Percentiles rank a stretch among this genome's conserved stretches.
Evolutionary conservation across 2,329 filamentous ascomycete genomes (phyloP).

Genomic region (Microsporum audouinii): DNA sequence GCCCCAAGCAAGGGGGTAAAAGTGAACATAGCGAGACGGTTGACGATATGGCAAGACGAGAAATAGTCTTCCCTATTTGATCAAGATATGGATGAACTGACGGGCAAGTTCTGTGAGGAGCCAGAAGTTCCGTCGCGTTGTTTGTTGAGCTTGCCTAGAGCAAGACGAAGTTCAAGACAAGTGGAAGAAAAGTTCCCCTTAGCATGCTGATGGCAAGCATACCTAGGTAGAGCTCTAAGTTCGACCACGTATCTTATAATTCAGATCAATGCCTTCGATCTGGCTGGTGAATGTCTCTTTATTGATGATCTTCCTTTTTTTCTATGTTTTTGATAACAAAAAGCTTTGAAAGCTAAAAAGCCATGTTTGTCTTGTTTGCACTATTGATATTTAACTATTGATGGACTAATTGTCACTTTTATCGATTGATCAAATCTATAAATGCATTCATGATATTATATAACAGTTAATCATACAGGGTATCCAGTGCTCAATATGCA

Average conservation of each 20-base stretch:
- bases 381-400: not conserved
- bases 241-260: not conserved
- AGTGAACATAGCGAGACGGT: slow-evolving; percentile 62
- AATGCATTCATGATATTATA: not conserved
- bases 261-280: not conserved
- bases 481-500: slow-evolving; percentile 1
- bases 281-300: not conserved
- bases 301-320: not conserved
- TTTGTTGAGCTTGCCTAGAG: not conserved
- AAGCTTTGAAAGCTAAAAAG: not conserved
- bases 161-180: not conserved
- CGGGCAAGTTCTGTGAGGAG: not conserved
- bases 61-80: not conserved
- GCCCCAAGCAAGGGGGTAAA: slow-evolving; percentile 89
- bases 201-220: not conserved
- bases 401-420: too few relatives aligned
- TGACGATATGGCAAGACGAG: not conserved
- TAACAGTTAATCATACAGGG: not conserved
- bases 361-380: slow-evolving; percentile 6
- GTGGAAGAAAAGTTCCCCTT: not conserved
- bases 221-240: not conserved
- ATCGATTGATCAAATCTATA: not conserved
- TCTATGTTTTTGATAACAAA: not conserved
- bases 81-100: not conserved
- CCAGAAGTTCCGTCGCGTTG: not conserved